Evolutionary conservation across 31 red algal genomes (phyloP).

Genomic region (Asparagopsis taxiformis): DNA sequence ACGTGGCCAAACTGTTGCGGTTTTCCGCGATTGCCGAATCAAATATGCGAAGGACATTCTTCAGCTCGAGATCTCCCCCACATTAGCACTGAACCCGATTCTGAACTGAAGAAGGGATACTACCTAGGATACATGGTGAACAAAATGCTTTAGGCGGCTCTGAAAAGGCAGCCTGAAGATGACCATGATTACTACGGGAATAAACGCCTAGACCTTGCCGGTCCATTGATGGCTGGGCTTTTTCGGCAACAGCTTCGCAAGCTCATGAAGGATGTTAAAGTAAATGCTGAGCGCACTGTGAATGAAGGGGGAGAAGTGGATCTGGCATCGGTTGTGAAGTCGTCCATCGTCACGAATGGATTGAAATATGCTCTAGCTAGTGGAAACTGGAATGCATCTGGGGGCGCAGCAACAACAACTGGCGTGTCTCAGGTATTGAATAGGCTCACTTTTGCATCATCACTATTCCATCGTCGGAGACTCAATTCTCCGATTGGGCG

Average conservation of each 20-base stretch:
- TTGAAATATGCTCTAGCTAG: slow-evolving; percentile 72
- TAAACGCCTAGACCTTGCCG: slow-evolving; percentile 68
- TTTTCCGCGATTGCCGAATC: slow-evolving; percentile 29
- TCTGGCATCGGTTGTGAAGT: slow-evolving; percentile 37
- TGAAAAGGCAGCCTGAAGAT: slow-evolving; percentile 48
- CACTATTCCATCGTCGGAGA: slow-evolving; percentile 61
- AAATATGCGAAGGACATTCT: slow-evolving; percentile 62
- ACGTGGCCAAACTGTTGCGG: slow-evolving; percentile 28
- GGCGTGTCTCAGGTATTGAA: slow-evolving; percentile 80
- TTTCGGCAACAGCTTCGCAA: slow-evolving; percentile 65
- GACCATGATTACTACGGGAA: slow-evolving; percentile 78
- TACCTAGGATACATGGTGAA: slow-evolving; percentile 76
- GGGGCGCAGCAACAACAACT: slow-evolving; percentile 33
- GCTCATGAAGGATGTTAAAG: slow-evolving; percentile 50
- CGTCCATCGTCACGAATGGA: slow-evolving; percentile 47
- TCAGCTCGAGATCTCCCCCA: slow-evolving; percentile 74
- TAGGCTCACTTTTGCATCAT: slow-evolving; percentile 70
- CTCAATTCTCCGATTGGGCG: slow-evolving; percentile 80
- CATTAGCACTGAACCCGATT: slow-evolving; percentile 49
- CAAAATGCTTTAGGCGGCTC: slow-evolving; percentile 37
- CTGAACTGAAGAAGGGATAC: slow-evolving; percentile 59
- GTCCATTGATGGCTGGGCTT: slow-evolving; percentile 52
- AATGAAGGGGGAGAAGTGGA: slow-evolving; percentile 45
- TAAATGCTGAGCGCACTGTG: slow-evolving; percentile 9
- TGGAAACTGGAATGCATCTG: slow-evolving; percentile 61